These are phyloP conservation scores for Cadophora malorum DNA, from an alignment of 2,329 filamentous ascomycete species.

Conservation along the genomic window DNA sequence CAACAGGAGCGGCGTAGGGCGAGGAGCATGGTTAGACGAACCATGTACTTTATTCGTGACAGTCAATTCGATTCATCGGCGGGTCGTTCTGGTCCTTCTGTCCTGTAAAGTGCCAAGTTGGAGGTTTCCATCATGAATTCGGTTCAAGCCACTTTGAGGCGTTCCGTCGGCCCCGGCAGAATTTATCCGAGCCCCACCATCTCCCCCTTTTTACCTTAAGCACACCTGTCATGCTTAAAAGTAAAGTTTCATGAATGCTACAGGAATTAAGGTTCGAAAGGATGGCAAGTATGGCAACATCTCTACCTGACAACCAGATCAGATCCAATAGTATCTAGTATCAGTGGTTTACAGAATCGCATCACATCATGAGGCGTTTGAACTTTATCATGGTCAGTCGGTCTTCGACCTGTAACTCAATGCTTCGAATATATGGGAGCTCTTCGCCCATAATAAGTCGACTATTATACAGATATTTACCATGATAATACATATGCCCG, in stretches of 20 bases:
- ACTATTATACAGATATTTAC: not conserved
- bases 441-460: not conserved
- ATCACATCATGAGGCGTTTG: not conserved
- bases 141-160: conserved; percentile 13
- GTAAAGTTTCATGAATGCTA: conserved; percentile 14
- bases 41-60: conserved; percentile 30
- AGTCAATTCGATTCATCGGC: conserved; percentile 5
- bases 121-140: conserved; percentile 15
- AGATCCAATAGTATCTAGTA: not conserved
- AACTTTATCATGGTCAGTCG: not conserved
- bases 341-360: not conserved
- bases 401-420: not conserved
- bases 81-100: not conserved
- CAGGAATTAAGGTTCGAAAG: not conserved
- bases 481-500: not conserved
- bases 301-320: not conserved
- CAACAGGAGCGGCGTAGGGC: conserved; percentile 35
- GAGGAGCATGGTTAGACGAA: conserved; percentile 36
- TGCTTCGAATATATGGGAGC: not conserved
- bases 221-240: conserved; percentile 9
- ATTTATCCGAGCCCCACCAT: conserved; percentile 8
- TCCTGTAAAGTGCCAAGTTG: conserved; percentile 14
- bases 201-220: conserved; percentile 6
- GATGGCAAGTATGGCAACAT: not conserved
- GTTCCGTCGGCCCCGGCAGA: conserved; percentile 4